Conservation (phyloP, 139 green algal genomes). For the Coelastrella sp. region DNA sequence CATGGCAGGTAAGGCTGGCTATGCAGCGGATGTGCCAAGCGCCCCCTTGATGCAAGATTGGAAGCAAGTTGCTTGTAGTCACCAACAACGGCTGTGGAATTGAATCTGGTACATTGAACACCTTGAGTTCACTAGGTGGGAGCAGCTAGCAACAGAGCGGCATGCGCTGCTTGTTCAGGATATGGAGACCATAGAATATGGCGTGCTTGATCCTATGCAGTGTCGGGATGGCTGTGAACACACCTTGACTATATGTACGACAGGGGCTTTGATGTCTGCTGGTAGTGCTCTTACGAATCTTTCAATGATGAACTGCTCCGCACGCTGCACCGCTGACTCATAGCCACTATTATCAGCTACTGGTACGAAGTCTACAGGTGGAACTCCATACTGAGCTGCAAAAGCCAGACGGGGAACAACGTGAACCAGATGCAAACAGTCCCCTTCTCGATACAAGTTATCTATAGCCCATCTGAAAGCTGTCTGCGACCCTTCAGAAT, state of each 20-base stretch:
- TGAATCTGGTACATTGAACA: too few species aligned
- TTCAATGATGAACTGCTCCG: constrained; percentile 70
- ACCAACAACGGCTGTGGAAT: too few species aligned
- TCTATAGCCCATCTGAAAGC: constrained; percentile 62
- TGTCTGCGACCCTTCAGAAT: constrained; percentile 51
- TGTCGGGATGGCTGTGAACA: not conserved
- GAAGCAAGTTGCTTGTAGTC: too few species aligned
- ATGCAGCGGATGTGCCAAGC: too few species aligned
- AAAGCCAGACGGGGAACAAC: constrained; percentile 66
- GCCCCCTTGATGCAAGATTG: too few species aligned
- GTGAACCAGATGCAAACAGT: constrained; percentile 67
- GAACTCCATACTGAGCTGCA: constrained; percentile 55
- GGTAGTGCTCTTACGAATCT: constrained; percentile 56
- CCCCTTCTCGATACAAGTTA: constrained; percentile 55
- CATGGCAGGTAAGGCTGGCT: too few species aligned
- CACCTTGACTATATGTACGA: constrained; percentile 79
- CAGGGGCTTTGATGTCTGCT: constrained; percentile 45
- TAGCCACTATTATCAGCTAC: constrained; percentile 61
- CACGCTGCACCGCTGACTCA: constrained; percentile 60
- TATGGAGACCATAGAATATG: too few species aligned
- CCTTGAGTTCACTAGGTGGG: too few species aligned
- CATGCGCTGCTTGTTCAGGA: too few species aligned
- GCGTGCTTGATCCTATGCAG: not conserved
- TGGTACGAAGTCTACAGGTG: constrained; percentile 73
- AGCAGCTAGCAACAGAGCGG: too few species aligned